phyloP scores from a whole-genome alignment of 148 eudicot genomes.

The Nyssa sinensis region DNA sequence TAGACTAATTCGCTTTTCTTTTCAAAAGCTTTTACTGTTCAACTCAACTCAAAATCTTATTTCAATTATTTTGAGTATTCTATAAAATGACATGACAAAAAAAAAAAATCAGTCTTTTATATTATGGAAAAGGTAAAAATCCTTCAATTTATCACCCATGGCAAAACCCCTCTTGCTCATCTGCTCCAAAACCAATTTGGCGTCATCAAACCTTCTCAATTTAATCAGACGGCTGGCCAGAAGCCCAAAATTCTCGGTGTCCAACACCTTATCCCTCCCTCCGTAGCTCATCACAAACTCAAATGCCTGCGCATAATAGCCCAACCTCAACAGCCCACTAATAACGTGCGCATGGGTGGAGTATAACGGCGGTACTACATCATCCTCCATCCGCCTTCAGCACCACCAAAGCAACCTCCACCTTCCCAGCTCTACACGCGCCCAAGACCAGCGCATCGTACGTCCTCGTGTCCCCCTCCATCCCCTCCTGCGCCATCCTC shows the following conservation, averaged over 20 bases:
- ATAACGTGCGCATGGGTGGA: conserved; percentile 48
- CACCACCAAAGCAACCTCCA: conserved; percentile 51
- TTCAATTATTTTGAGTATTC: no score
- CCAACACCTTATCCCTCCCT: conserved; percentile 42
- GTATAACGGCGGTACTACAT: conserved; percentile 36
- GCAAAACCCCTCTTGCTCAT: conserved; percentile 42
- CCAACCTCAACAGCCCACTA: conserved; percentile 34
- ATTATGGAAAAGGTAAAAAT: no score
- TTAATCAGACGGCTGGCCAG: conserved; percentile 43
- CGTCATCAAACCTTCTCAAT: conserved; percentile 43
- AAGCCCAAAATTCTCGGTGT: conserved; percentile 42
- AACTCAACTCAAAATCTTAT: no score
- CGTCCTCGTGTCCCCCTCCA: conserved; percentile 49
- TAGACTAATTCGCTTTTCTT: no score
- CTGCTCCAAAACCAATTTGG: conserved; percentile 43
- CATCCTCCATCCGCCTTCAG: conserved; percentile 48
- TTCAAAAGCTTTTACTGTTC: no score
- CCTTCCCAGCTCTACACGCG: conserved; percentile 57
- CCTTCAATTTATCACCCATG: conserved; percentile 33
- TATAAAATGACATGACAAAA: no score
- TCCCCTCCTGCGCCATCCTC: conserved; percentile 39
- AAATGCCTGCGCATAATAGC: conserved; percentile 47
- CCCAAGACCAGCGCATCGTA: conserved; percentile 70
- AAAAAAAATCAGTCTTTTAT: no score
- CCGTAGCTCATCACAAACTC: conserved; percentile 50